phyloP scores from a whole-genome alignment of 768 basidiomycete species.

The Lyophyllum semitale region DNA sequence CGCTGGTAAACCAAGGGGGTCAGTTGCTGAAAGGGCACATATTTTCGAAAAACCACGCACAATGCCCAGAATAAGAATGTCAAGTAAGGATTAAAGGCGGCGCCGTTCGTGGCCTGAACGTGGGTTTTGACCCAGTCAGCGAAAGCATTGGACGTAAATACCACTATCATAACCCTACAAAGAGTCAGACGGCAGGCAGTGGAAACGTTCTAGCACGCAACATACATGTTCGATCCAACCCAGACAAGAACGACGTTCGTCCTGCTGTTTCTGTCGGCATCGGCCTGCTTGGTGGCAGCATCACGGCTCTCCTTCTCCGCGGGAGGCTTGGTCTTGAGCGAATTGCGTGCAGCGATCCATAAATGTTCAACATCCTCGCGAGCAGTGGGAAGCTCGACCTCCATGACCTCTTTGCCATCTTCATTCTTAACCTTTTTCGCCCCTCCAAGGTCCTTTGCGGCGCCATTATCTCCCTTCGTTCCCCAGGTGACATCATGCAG shows the following conservation, averaged over 20 bases:
- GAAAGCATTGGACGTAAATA: conserved; percentile 80
- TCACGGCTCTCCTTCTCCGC: conserved; percentile 81
- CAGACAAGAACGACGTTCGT: conserved; percentile 85
- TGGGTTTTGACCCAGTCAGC: conserved; percentile 68
- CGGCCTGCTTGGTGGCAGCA: conserved; percentile 86
- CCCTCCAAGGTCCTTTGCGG: conserved; percentile 85
- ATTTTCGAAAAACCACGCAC: conserved; percentile 19
- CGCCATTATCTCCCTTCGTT: conserved; percentile 89
- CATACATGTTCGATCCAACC: conserved; percentile 84
- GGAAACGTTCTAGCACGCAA: conserved; percentile 19
- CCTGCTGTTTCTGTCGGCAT: conserved; percentile 81
- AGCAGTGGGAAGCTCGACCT: conserved; percentile 80
- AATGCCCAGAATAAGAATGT: conserved; percentile 66
- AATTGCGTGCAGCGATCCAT: conserved; percentile 75
- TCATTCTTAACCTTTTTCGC: conserved; percentile 88
- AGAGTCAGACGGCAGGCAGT: conserved; percentile 11
- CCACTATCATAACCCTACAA: conserved; percentile 64
- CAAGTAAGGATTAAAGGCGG: conserved; percentile 87
- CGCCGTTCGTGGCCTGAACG: conserved; percentile 47
- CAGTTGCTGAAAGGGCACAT: neutral
- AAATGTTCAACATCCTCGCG: conserved; percentile 88
- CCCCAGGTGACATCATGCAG: conserved; percentile 91
- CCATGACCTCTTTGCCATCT: conserved; percentile 84
- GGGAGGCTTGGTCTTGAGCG: conserved; percentile 69
- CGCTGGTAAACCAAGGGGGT: conserved; percentile 38